These are phyloP conservation scores for Ophiostoma triangulosporum DNA, from an alignment of 2,329 filamentous ascomycete genomes.

Conservation along the genomic window DNA sequence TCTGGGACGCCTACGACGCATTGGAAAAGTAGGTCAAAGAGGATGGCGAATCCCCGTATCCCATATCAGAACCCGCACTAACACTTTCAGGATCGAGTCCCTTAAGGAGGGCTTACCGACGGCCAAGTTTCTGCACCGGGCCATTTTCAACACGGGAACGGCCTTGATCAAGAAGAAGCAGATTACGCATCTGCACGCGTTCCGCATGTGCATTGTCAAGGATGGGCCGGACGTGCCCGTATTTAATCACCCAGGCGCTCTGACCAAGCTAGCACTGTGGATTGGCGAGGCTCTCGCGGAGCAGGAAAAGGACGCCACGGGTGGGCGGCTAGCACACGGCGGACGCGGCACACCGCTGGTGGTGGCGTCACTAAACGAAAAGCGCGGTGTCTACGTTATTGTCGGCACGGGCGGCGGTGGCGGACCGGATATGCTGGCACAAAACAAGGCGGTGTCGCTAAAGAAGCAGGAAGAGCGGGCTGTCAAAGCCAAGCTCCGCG, in stretches of 20 bases:
- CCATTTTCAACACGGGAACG: constrained; percentile 86
- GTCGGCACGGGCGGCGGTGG: constrained; percentile 85
- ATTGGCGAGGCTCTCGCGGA: constrained; percentile 83
- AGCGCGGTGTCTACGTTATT: constrained; percentile 75
- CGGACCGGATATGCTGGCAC: constrained; percentile 57
- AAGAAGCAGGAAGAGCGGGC: constrained; percentile 50
- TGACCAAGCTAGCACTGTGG: constrained; percentile 91
- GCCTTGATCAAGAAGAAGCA: constrained; percentile 86
- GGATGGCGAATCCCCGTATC: too few species aligned
- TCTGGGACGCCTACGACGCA: constrained; percentile 61
- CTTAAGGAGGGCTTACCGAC: constrained; percentile 65
- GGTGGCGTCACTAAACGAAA: constrained; percentile 79
- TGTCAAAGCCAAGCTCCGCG: constrained; percentile 47
- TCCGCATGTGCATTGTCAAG: constrained; percentile 90
- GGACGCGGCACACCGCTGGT: constrained; percentile 73
- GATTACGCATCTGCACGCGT: constrained; percentile 81
- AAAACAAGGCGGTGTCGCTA: constrained; percentile 47
- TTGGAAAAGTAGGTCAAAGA: constrained; percentile 43
- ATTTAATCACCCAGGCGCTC: constrained; percentile 82
- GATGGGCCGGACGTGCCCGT: constrained; percentile 84
- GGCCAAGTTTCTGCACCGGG: constrained; percentile 79
- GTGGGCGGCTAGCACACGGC: constrained; percentile 51
- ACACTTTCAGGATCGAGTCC: constrained; percentile 49
- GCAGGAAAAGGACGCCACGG: constrained; percentile 62
- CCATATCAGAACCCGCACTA: background rate